Conservation (phyloP, 306 rosid species). For the Inga oerstediana region DNA sequence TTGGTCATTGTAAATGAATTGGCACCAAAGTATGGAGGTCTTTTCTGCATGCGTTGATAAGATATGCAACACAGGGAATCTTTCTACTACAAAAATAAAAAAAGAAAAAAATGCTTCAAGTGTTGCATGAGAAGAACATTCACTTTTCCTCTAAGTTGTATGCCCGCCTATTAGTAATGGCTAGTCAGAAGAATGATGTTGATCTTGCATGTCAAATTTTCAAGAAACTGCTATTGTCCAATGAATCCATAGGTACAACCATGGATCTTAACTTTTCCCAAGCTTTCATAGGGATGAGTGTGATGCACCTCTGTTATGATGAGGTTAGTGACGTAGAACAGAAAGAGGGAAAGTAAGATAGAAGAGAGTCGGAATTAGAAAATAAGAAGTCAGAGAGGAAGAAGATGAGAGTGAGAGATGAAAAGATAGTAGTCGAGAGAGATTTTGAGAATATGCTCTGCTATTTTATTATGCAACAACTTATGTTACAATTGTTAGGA, state of each 20-base stretch:
- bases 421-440: too few relatives aligned
- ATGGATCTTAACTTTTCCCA: conserved; percentile 57
- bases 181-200: conserved; percentile 59
- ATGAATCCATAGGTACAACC: conserved; percentile 46
- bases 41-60: conserved; percentile 39
- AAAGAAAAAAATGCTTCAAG: conserved; percentile 42
- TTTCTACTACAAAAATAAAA: conserved; percentile 34
- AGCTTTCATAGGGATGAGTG: conserved; percentile 58
- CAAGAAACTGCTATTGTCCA: conserved; percentile 48
- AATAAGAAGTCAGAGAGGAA: too few relatives aligned
- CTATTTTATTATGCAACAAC: too few relatives aligned
- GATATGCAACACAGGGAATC: conserved; percentile 50
- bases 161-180: conserved; percentile 53
- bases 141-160: conserved; percentile 38
- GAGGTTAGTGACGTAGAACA: too few relatives aligned
- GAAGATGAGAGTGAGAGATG: too few relatives aligned
- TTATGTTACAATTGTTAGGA: too few relatives aligned
- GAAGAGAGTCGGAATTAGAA: too few relatives aligned
- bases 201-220: conserved; percentile 54
- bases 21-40: conserved; percentile 30
- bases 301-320: too few relatives aligned
- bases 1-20: conserved; percentile 41
- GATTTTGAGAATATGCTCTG: too few relatives aligned
- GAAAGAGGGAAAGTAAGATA: too few relatives aligned
- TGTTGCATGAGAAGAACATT: conserved; percentile 43